These are phyloP conservation scores for Geotrichum ghanense DNA, from an alignment of 805 yeast genomes.

Conservation along the genomic window DNA sequence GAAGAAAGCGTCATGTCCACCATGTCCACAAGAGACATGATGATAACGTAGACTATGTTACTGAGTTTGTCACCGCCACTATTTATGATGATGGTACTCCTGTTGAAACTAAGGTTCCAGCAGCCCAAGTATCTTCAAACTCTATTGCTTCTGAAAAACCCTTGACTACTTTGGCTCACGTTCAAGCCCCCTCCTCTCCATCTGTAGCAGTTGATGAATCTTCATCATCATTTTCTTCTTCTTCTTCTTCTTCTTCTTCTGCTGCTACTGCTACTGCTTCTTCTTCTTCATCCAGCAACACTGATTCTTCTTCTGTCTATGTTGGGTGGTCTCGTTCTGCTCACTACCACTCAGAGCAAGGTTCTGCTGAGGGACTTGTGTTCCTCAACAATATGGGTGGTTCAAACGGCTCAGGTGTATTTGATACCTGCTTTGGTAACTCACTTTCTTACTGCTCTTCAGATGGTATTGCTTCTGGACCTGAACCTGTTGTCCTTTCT, in stretches of 20 bases:
- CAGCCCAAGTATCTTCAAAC: conserved; percentile 18
- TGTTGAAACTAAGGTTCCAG: conserved; percentile 13
- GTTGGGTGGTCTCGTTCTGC: conserved; percentile 66
- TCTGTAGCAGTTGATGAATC: conserved; percentile 4
- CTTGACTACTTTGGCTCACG: conserved; percentile 5
- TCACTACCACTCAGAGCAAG: conserved; percentile 55
- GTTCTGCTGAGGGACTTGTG: conserved; percentile 56
- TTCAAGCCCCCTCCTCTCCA: conserved; percentile 4
- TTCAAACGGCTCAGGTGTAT: conserved; percentile 71
- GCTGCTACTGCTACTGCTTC: conserved; percentile 19
- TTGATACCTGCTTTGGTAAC: conserved; percentile 82
- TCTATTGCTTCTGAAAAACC: conserved; percentile 21
- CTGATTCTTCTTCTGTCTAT: conserved; percentile 30
- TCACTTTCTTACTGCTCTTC: conserved; percentile 76
- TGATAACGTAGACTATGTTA: conserved; percentile 47
- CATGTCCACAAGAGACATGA: conserved; percentile 39
- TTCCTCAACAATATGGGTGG: conserved; percentile 90
- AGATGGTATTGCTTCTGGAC: conserved; percentile 66
- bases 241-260: conserved; percentile 13
- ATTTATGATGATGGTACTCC: conserved; percentile 20
- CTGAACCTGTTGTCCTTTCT: conserved; percentile 53
- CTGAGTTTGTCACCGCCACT: conserved; percentile 50
- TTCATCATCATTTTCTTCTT: conserved; percentile 8
- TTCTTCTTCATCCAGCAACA: conserved; percentile 22
- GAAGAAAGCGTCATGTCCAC: conserved; percentile 28